These are phyloP conservation scores for Erysimum cheiranthoides DNA, from an alignment of 345 rosid species.

Conservation along the genomic window DNA sequence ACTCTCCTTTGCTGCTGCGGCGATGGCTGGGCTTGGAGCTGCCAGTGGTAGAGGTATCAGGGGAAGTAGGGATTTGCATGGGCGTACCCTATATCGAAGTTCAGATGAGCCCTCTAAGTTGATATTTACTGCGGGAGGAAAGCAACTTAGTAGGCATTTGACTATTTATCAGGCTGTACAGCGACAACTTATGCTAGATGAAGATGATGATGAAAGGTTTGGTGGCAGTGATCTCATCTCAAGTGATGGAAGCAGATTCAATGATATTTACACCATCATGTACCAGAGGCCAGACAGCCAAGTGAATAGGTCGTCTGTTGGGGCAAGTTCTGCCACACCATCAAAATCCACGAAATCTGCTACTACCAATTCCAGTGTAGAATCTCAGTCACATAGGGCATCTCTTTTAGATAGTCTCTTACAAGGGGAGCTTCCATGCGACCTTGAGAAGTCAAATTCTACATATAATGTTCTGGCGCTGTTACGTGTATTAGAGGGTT, in stretches of 20 bases:
- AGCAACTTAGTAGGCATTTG: slow-evolving; percentile 90
- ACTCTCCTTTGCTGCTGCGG: slow-evolving; percentile 97
- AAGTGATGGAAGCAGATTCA: slow-evolving; percentile 88
- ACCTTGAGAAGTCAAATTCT: slow-evolving; percentile 89
- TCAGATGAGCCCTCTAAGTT: slow-evolving; percentile 80
- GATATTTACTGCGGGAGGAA: slow-evolving; percentile 84
- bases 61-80: slow-evolving; percentile 91
- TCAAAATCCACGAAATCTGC: slow-evolving; percentile 64
- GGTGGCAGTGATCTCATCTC: slow-evolving; percentile 79
- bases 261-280: slow-evolving; percentile 86
- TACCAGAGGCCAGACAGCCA: slow-evolving; percentile 92
- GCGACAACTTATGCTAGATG: slow-evolving; percentile 85
- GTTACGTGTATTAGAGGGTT: slow-evolving; percentile 85
- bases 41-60: slow-evolving; percentile 92
- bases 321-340: slow-evolving; percentile 56
- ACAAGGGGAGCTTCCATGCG: slow-evolving; percentile 90
- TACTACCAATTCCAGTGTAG: slow-evolving; percentile 54
- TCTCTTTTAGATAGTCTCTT: slow-evolving; percentile 93
- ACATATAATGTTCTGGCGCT: slow-evolving; percentile 88
- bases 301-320: slow-evolving; percentile 64
- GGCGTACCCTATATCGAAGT: slow-evolving; percentile 68
- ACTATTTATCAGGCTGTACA: slow-evolving; percentile 99
- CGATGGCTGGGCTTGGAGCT: slow-evolving; percentile 98
- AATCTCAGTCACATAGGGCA: slow-evolving; percentile 55
- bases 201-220: slow-evolving; percentile 92